These are phyloP conservation scores for Colletotrichum camelliae DNA, from an alignment of 2,329 filamentous ascomycete genomes.

Conservation along the genomic window DNA sequence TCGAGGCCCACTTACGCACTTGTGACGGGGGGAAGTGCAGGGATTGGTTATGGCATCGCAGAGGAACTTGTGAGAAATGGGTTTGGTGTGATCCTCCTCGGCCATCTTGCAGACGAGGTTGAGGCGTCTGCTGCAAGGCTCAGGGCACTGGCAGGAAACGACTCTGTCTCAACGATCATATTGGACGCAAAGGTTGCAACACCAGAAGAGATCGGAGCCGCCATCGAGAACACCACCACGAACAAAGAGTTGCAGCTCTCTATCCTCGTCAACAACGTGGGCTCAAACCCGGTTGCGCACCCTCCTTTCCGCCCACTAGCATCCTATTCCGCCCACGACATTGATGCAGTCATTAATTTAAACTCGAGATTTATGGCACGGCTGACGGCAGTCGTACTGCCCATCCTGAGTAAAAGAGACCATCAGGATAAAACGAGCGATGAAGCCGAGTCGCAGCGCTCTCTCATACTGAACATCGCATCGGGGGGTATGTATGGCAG, in stretches of 20 bases:
- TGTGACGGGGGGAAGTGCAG: background rate
- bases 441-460: background rate
- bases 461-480: background rate
- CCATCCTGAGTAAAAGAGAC: background rate
- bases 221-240: background rate
- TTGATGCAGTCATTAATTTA: background rate
- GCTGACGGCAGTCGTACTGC: background rate
- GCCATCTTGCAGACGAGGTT: background rate
- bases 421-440: background rate
- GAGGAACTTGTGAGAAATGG: background rate
- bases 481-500: background rate
- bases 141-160: background rate
- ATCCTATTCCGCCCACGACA: background rate
- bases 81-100: background rate
- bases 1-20: background rate
- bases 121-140: background rate
- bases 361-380: background rate
- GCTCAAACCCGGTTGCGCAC: background rate
- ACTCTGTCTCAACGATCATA: background rate
- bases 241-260: background rate
- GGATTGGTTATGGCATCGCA: background rate
- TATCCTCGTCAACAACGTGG: background rate
- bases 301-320: background rate
- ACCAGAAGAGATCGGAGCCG: background rate
- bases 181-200: background rate